Evolutionary conservation across 345 rosid species (phyloP).

Genomic region (Gossypium thurberi): DNA sequence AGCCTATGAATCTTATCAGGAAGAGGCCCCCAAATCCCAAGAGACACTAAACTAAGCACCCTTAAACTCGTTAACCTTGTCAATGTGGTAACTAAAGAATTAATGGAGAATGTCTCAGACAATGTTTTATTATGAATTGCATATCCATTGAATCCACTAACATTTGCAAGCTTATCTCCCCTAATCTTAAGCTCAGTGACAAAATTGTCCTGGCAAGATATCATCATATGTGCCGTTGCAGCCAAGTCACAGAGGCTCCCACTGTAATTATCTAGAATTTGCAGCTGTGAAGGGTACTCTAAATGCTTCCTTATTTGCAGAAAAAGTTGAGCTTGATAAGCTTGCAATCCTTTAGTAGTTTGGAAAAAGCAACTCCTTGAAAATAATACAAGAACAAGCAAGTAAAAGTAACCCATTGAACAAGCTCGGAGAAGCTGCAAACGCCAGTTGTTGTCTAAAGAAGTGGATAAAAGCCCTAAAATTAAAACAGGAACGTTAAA

Average conservation of each 20-base stretch:
- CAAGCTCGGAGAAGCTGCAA: slow-evolving; percentile 19
- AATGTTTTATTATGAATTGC: slow-evolving; percentile 61
- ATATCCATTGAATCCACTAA: slow-evolving; percentile 48
- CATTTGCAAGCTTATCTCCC: slow-evolving; percentile 63
- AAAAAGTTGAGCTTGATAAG: slow-evolving; percentile 55
- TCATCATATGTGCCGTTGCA: slow-evolving; percentile 48
- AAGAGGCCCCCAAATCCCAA: slow-evolving; percentile 87
- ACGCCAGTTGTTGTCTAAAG: slow-evolving; percentile 8
- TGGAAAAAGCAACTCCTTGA: slow-evolving; percentile 35
- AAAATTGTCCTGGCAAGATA: slow-evolving; percentile 53
- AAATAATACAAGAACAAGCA: slow-evolving; percentile 32
- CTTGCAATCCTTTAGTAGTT: slow-evolving; percentile 46
- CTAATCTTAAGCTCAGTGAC: slow-evolving; percentile 74
- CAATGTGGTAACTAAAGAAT: slow-evolving; percentile 76
- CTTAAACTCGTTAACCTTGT: slow-evolving; percentile 75
- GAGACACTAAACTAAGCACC: slow-evolving; percentile 68
- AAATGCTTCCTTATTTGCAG: slow-evolving; percentile 77
- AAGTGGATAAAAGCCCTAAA: slow-evolving; percentile 18
- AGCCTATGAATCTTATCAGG: slow-evolving; percentile 85
- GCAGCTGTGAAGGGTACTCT: slow-evolving; percentile 66
- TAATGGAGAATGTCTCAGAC: slow-evolving; percentile 62
- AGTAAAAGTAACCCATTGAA: slow-evolving; percentile 33
- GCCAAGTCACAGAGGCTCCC: slow-evolving; percentile 66
- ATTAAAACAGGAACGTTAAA: slow-evolving; percentile 11
- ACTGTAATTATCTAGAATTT: slow-evolving; percentile 49